These are phyloP conservation scores for Aspergillus sp. DNA, from an alignment of 2,329 filamentous ascomycete genomes.

Conservation along the genomic window DNA sequence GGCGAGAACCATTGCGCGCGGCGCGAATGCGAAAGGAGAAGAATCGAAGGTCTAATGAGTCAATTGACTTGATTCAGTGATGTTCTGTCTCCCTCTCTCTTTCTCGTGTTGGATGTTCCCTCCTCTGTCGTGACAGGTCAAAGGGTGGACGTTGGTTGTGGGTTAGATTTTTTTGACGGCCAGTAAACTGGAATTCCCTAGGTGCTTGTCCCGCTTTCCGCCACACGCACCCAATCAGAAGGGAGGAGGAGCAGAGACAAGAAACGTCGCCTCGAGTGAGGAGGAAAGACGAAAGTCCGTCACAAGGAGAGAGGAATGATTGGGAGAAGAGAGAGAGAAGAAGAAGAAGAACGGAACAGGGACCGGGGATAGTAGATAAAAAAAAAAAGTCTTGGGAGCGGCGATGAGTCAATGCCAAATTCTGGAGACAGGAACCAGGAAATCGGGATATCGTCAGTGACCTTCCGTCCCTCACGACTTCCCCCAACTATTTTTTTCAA, in stretches of 20 bases:
- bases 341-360: constrained; percentile 12
- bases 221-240: constrained; percentile 16
- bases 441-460: constrained; percentile 13
- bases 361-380: constrained; percentile 8
- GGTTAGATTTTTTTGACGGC: constrained; percentile 8
- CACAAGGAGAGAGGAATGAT: neutral
- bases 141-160: constrained; percentile 7
- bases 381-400: constrained; percentile 8
- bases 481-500: constrained; percentile 6
- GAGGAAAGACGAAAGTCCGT: constrained; percentile 1
- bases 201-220: constrained; percentile 19
- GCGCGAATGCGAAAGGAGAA: constrained; percentile 21
- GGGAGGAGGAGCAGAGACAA: constrained; percentile 10
- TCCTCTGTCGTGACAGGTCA: constrained; percentile 3
- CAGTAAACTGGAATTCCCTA: neutral
- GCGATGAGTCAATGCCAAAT: constrained; percentile 29
- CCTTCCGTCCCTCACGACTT: constrained; percentile 9
- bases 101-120: neutral
- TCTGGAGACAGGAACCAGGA: constrained; percentile 12
- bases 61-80: constrained; percentile 14
- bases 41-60: constrained; percentile 9
- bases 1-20: constrained; percentile 45
- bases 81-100: constrained; percentile 9
- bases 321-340: constrained; percentile 3
- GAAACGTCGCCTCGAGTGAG: neutral